Evolutionary conservation across 495 filamentous ascomycete species (phyloP).

Genomic region (Pyrenula aspistea): DNA sequence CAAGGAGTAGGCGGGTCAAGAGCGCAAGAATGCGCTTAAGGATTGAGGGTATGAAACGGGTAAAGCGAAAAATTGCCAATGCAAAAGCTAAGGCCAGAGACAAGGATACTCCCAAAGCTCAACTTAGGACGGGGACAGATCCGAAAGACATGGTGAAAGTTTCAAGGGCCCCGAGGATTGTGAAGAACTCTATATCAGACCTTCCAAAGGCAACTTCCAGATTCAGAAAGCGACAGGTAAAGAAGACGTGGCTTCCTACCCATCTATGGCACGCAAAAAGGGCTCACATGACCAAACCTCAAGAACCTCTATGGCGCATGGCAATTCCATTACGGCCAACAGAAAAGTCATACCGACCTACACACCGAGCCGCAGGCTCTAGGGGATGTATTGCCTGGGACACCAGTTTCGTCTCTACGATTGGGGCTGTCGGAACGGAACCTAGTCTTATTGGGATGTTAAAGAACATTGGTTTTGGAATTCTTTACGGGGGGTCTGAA

Average conservation of each 20-base stretch:
- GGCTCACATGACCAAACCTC: slow-evolving; percentile 71
- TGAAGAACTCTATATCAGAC: slow-evolving; percentile 54
- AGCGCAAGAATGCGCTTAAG: slow-evolving; percentile 61
- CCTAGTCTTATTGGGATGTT: slow-evolving; percentile 52
- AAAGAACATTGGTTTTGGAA: slow-evolving; percentile 30
- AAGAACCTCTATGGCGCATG: slow-evolving; percentile 78
- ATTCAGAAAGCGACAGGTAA: slow-evolving; percentile 72
- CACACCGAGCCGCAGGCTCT: slow-evolving; percentile 66
- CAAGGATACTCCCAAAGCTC: slow-evolving; percentile 20
- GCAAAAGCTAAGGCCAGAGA: slow-evolving; percentile 32
- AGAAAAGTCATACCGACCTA: slow-evolving; percentile 78
- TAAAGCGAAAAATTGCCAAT: slow-evolving; percentile 50
- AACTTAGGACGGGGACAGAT: slow-evolving; percentile 10
- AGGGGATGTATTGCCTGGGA: slow-evolving; percentile 74
- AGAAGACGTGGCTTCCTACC: slow-evolving; percentile 91
- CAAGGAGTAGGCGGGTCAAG: slow-evolving; percentile 56
- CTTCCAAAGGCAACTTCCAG: slow-evolving; percentile 55
- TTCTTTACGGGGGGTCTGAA: slow-evolving; percentile 34
- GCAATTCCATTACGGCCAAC: slow-evolving; percentile 72
- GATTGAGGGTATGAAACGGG: slow-evolving; percentile 66
- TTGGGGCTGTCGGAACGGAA: slow-evolving; percentile 60
- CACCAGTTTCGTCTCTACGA: slow-evolving; percentile 87
- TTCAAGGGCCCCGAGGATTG: slow-evolving; percentile 52
- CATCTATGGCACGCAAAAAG: slow-evolving; percentile 91
- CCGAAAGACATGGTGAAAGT: slow-evolving; percentile 14